phyloP scores from a whole-genome alignment of 306 rosid genomes.

The Fagus crenata region DNA sequence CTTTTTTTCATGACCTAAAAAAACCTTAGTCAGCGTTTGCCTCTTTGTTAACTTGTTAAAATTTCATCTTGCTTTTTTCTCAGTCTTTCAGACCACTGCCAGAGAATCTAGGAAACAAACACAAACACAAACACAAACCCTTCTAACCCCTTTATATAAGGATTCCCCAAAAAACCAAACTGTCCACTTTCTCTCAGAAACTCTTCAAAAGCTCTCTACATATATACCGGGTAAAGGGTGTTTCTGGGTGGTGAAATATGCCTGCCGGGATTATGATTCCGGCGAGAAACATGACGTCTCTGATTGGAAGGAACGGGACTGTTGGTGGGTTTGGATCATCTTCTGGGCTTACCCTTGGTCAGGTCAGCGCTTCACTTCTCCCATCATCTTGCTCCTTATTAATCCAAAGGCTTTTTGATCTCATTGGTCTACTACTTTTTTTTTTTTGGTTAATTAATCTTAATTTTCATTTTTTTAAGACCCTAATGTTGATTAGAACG shows the following conservation, averaged over 20 bases:
- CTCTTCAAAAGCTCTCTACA: neutral
- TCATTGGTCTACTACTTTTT: neutral
- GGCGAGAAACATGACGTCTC: constrained; percentile 53
- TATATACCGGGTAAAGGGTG: neutral
- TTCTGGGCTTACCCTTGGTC: constrained; percentile 61
- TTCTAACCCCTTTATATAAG: neutral
- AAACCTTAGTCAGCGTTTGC: constrained; percentile 12
- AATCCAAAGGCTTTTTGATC: neutral
- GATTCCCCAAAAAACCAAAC: neutral
- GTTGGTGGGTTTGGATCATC: constrained; percentile 61
- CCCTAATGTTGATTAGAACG: neutral
- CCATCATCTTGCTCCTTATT: neutral
- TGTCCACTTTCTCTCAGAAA: neutral
- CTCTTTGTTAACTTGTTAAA: constrained; percentile 15
- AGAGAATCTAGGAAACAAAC: constrained; percentile 18
- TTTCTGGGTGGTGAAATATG: constrained; percentile 43
- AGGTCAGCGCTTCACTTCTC: constrained; percentile 54
- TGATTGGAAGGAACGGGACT: constrained; percentile 50
- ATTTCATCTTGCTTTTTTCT: constrained; percentile 9
- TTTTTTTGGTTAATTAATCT: neutral
- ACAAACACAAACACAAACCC: neutral
- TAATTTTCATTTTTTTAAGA: neutral
- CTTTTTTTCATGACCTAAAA: neutral
- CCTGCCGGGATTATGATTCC: constrained; percentile 63
- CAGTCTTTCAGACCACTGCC: constrained; percentile 5